Evolutionary conservation across 192 early-diverging fungal genomes (phyloP).

Genomic region (Thoreauomyces humboldtii): DNA sequence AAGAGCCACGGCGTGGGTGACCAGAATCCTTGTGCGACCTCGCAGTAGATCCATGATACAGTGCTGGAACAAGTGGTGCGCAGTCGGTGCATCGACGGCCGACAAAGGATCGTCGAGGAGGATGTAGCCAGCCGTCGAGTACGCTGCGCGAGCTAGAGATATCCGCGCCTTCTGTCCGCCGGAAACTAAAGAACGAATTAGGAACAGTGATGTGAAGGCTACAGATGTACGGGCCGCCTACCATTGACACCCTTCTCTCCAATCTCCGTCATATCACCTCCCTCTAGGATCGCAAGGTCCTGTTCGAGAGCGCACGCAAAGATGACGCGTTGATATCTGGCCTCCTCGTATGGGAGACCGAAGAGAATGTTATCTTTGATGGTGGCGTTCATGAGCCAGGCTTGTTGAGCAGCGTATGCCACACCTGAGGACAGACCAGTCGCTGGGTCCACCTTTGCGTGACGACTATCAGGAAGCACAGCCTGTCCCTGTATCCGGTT

Average conservation of each 20-base stretch:
- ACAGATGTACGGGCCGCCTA: too few species aligned
- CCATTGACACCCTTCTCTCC: slow-evolving; percentile 55
- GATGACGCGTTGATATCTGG: slow-evolving; percentile 77
- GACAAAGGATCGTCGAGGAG: slow-evolving; percentile 85
- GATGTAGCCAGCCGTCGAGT: slow-evolving; percentile 65
- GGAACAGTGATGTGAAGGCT: too few species aligned
- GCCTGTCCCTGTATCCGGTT: slow-evolving; percentile 34
- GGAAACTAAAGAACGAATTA: too few species aligned
- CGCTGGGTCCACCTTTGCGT: slow-evolving; percentile 1
- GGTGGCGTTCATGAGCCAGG: slow-evolving; percentile 60
- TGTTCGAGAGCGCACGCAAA: slow-evolving; percentile 78
- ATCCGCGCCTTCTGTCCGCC: slow-evolving; percentile 52
- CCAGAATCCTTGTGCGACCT: slow-evolving; percentile 81
- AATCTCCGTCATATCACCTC: slow-evolving; percentile 89
- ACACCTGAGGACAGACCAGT: slow-evolving; percentile 33
- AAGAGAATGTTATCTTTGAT: slow-evolving; percentile 79
- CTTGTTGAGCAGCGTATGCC: slow-evolving; percentile 78
- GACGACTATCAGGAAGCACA: slow-evolving; percentile 27
- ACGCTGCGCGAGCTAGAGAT: slow-evolving; percentile 71
- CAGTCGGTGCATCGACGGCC: slow-evolving; percentile 95
- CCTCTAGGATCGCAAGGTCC: slow-evolving; percentile 81
- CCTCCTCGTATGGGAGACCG: slow-evolving; percentile 67
- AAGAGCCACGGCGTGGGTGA: slow-evolving; percentile 69
- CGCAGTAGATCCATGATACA: slow-evolving; percentile 75
- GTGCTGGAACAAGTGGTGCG: slow-evolving; percentile 73